phyloP scores from a whole-genome alignment of 129 eudicot species.

The Flaveria linearis region DNA sequence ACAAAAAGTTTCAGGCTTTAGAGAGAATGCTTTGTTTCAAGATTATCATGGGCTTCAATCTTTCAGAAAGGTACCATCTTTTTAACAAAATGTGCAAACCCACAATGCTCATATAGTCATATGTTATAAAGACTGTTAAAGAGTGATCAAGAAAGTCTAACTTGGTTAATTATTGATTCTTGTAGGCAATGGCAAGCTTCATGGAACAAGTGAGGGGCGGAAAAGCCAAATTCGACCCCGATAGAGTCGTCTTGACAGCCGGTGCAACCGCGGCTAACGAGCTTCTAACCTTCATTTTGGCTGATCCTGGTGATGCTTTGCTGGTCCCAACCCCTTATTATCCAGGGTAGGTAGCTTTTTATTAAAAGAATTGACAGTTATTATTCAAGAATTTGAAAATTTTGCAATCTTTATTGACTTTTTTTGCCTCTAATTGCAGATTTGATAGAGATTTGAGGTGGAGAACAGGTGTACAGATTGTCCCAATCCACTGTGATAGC shows the following conservation, averaged over 20 bases:
- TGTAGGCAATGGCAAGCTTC: constrained; percentile 97
- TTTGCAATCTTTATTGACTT: not conserved
- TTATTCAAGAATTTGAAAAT: not conserved
- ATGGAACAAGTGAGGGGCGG: constrained; percentile 98
- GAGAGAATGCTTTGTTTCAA: constrained; percentile 96
- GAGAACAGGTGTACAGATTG: constrained; percentile 90
- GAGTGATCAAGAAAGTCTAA: constrained; percentile 31
- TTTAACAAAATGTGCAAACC: not conserved
- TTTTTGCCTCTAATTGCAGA: constrained; percentile 41
- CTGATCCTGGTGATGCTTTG: constrained; percentile 93
- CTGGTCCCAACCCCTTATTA: constrained; percentile 95
- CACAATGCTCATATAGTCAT: not conserved
- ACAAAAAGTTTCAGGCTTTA: constrained; percentile 55
- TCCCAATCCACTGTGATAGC: constrained; percentile 84
- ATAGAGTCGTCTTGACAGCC: constrained; percentile 80
- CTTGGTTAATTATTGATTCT: constrained; percentile 13
- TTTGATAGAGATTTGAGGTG: constrained; percentile 94
- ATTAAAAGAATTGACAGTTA: not conserved
- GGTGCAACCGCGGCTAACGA: constrained; percentile 99
- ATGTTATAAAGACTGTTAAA: not conserved
- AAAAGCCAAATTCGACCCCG: constrained; percentile 80
- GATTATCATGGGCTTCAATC: constrained; percentile 93
- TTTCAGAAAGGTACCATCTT: constrained; percentile 69
- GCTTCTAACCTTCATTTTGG: constrained; percentile 86
- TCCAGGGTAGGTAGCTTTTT: constrained; percentile 71